Base-by-base conservation (phyloP, 2,329 filamentous ascomycete species). In the Corinectria fuckeliana region DNA sequence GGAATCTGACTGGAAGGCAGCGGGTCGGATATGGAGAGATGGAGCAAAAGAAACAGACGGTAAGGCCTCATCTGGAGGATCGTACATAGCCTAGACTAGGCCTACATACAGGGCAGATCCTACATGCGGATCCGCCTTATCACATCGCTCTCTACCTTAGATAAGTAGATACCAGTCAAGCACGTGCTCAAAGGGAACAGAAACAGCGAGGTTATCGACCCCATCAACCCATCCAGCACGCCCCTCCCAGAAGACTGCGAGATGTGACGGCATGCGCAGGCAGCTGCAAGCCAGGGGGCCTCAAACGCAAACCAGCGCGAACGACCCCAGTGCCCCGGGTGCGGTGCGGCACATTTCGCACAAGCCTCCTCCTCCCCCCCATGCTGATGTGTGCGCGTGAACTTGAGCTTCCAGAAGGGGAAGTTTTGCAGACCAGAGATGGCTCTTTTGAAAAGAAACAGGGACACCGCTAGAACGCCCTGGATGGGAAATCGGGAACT, bases 51-150 rank as follows among this genome's bases (percentile, higher is more conserved):
- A 32, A 52, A 38, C 39, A 41, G 11, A 59, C 34, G 45, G 55
- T 25, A 34, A 42, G 49, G 28, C 47, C 30, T 38, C 51, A 48
- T 56, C 52, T 60, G 39, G 28, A 47, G 39, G 36, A 53, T 53
- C 52, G 49, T 38, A 34, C 44, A 50, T 41, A 56, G 34, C 44
- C 42, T 55, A n/a, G 36, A 50, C 48, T n/a, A n/a, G 32, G 32
- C 2, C 16, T 7, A 7, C 32, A 4, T 36, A 47, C 56, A 54
- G 50, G 57, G 60, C 49, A 52, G 25, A 36, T 58, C 57, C 60
- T 21, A 45, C 56, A 45, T 58, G 57, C 60, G 60, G 60, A 62
- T 61, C 57, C 60, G 60, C 34, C 56, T 49, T 26, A 34, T 54
- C 38, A 28, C 48, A 50, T 36, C 42, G 41, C 41, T 47, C 54